Evolutionary conservation across 2,329 filamentous ascomycete species (phyloP), one percentile per base, ranked within the genome.

Genomic region (Thielaviopsis ethacetica): DNA sequence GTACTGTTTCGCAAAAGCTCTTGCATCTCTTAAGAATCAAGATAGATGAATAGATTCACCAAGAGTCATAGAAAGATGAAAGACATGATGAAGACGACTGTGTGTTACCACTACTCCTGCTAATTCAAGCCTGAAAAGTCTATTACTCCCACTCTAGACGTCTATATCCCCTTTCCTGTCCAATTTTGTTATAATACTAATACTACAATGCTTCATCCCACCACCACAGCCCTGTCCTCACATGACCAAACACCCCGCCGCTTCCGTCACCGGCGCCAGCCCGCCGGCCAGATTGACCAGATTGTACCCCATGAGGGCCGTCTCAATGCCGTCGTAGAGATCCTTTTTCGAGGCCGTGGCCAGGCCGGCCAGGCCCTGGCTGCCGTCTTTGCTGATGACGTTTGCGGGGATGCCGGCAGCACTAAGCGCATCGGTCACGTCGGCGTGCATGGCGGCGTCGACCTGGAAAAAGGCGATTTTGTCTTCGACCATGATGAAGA

Each of bases 391-490:
- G 26, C 62, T 63, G 52, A 64, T 61, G 47, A 65, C 61, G 9
- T 64, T 65, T 15, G 64, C 61, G 13, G 64, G 61, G 55, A 64
- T 62, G 9, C 60, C 56, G 21, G 64, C 63, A 15, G 55, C 54
- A 30, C 63, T 64, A 21, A 62, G 63, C 47, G 63, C 62, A 22
- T 63, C 62, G 41, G 61, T 60, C 47, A 63, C 59, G 54, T 63
- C 61, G 57, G 62, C 61, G 54, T 64, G 63, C 56, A 64, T 64
- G 34, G 62, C 62, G 34, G 64, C 62, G 34, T 62, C 61, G 13
- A 63, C 63, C 57, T 63, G 63, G 52, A 63, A 63, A 60, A 63
- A 64, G 34, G 62, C 63, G 55, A 64, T 61, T 54, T 64, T 63
- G 55, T 64, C 62, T 52, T 60, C 53, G 30, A 60, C 27, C 58